Evolutionary conservation across 2,329 filamentous ascomycete species (phyloP).

Genomic region (Tolypocladium sp.): DNA sequence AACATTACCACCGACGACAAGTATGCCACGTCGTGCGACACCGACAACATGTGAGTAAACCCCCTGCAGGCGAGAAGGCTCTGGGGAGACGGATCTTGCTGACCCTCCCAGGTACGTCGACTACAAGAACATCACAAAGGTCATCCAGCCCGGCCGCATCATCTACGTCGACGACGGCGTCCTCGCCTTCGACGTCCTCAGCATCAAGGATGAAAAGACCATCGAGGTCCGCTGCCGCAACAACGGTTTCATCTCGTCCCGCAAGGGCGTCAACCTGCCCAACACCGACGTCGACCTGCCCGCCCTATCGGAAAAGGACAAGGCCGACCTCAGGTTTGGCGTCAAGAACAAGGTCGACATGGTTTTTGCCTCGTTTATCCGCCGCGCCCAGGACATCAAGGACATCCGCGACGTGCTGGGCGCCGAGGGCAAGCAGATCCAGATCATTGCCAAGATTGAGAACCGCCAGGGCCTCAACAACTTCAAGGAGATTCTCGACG

Average conservation of each 20-base stretch:
- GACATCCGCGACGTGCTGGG: conserved; percentile 89
- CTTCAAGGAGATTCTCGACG: conserved; percentile 91
- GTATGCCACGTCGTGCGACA: conserved; percentile 75
- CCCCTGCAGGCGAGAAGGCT: not conserved
- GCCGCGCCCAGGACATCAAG: conserved; percentile 83
- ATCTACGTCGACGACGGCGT: conserved; percentile 99
- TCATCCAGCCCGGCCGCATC: conserved; percentile 80
- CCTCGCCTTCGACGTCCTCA: conserved; percentile 87
- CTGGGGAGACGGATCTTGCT: conserved; percentile 3
- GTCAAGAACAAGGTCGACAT: conserved; percentile 99
- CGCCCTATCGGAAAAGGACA: conserved; percentile 96
- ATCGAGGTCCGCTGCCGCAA: conserved; percentile 82
- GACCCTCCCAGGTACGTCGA: conserved; percentile 67
- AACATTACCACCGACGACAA: conserved; percentile 96
- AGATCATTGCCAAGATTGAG: conserved; percentile 99
- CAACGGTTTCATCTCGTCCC: conserved; percentile 97
- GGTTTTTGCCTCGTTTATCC: conserved; percentile 98
- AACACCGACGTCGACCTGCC: conserved; percentile 98
- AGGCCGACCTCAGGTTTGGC: conserved; percentile 85
- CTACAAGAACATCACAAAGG: conserved; percentile 99
- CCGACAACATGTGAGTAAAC: conserved; percentile 77
- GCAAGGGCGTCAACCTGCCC: conserved; percentile 98
- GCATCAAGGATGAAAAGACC: conserved; percentile 81
- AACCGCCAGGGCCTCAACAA: conserved; percentile 99
- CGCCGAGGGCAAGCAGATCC: conserved; percentile 86